Evolutionary conservation across 1,139 yeast genomes (phyloP), one percentile per base, ranked within the genome.

Genomic region (Magnusiomyces suaveolens): DNA sequence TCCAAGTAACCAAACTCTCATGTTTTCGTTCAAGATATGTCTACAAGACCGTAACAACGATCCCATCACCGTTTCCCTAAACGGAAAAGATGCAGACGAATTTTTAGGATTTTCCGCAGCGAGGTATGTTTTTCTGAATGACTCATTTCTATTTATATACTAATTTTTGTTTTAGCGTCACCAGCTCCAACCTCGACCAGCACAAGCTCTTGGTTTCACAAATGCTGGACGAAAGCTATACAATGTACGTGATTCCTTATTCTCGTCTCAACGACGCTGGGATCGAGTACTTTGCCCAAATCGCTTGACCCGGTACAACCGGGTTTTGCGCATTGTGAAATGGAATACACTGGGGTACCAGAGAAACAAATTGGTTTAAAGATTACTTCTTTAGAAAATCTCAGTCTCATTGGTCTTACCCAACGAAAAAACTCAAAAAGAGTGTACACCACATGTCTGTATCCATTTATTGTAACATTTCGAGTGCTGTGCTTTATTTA

Each of bases 241-340:
- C 80, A 80, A 43, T 69, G 65, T 36, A 77, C 64, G 57, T 74
- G 64, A 1, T 80, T 80, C 21, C 66, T 57, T 16, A 62, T 67
- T 59, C 78, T 68, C 52, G 69, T 67, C n/a, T 71, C 64, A 12
- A 12, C 12, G 33, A 12, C 12, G 12, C 6, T 52, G 76, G 62
- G 54, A 69, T 29, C 6, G 12, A 8, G 3, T 38, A 29, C 12
- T 29, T 6, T 12, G 33, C 33, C 6, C 6, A 29, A 29, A 29
- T 29, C 12, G 33, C 12, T 6, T 29, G 12, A 29, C 33, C 12
- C 12, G 33, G 6, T 29, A 6, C 33, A 29, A 29, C 6, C 33
- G 12, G 12, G 33, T n/a, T n/a, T n/a, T n/a, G n/a, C n/a, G n/a
- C n/a, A n/a, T n/a, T n/a, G n/a, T n/a, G n/a, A n/a, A n/a, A n/a